These are phyloP conservation scores for Candida coquimbonensis DNA, from an alignment of 805 yeast genomes.

Conservation along the genomic window DNA sequence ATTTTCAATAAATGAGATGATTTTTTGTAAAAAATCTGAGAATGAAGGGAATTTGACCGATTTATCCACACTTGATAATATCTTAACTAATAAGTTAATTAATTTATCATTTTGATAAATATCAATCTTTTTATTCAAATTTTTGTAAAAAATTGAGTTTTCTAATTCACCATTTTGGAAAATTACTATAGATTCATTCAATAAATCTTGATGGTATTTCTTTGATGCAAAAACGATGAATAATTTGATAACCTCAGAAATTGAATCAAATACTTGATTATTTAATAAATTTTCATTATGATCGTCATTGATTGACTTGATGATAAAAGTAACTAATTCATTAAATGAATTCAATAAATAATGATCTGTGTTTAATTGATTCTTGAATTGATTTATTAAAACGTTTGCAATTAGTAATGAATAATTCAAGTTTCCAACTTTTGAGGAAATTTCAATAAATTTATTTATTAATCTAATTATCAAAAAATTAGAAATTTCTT, in stretches of 20 bases:
- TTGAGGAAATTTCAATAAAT: slow-evolving; percentile 17
- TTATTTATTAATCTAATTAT: slow-evolving; percentile 31
- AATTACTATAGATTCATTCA: slow-evolving; percentile 30
- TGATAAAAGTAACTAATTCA: slow-evolving; percentile 9
- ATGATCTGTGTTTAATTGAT: slow-evolving; percentile 17
- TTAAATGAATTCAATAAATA: slow-evolving; percentile 13
- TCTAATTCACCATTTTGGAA: slow-evolving; percentile 27
- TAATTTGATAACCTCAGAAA: slow-evolving; percentile 29
- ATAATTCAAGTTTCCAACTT: slow-evolving; percentile 9
- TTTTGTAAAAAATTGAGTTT: slow-evolving; percentile 10
- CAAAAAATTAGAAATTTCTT: slow-evolving; percentile 30
- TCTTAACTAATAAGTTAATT: slow-evolving; percentile 34
- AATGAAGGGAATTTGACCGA: slow-evolving; percentile 21
- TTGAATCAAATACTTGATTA: slow-evolving; percentile 18
- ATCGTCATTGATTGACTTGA: not conserved
- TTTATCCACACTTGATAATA: slow-evolving; percentile 49
- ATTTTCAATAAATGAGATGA: slow-evolving; percentile 6
- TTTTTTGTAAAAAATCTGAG: slow-evolving; percentile 12
- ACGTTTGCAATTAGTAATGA: slow-evolving; percentile 15
- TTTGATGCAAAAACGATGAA: slow-evolving; percentile 26
- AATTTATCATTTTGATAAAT: slow-evolving; percentile 26
- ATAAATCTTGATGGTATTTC: slow-evolving; percentile 36
- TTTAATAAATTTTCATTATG: slow-evolving; percentile 3
- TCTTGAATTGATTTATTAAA: slow-evolving; percentile 17
- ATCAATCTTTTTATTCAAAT: slow-evolving; percentile 6